Base-by-base conservation (phyloP, 2,329 filamentous ascomycete genomes). In the Penicillium sp. region DNA sequence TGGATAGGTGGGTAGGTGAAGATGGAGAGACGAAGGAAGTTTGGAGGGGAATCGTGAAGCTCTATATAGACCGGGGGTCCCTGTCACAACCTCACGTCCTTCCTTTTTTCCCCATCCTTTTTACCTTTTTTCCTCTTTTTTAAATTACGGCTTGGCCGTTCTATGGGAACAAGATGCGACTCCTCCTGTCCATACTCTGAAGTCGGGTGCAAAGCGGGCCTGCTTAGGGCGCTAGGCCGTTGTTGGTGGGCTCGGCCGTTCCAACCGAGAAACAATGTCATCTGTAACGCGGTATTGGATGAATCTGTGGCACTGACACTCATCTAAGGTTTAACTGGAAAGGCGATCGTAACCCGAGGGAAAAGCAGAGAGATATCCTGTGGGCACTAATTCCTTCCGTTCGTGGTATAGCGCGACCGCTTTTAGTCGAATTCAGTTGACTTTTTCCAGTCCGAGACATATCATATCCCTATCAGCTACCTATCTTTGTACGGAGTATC, bases 41-140 rank as follows among this genome's bases (percentile, higher is more conserved):
- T 14, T 28, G 13, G 29, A 39, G 28, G 41, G 28, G 54, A 40
- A 45, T 35, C 1, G 22, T 28, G 40, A 44, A 29, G 24, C 29
- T 38, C 50, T 56, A 52, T 57, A 58, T 58, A 57, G 22, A 41
- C 26, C 39, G 32, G 18, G 18, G 40, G 44, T 40, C 23, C 40
- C 42, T 10, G n/a, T 38, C 11, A 31, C 13, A 36, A 28, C 40
- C 18, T 18, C 27, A n/a, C n/a, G n/a, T n/a, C n/a, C n/a, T n/a
- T n/a, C n/a, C n/a, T n/a, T n/a, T n/a, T n/a, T n/a, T n/a, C n/a
- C n/a, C n/a, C n/a, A n/a, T n/a, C n/a, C n/a, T n/a, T n/a, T n/a
- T n/a, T n/a, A n/a, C n/a, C n/a, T n/a, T n/a, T 18, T 40, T 44
- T 36, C 38, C 32, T 40, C 46, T 47, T 34, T 32, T 27, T 14